These are phyloP conservation scores for Populus euphratica DNA, from an alignment of 345 rosid genomes.

Conservation along the genomic window DNA sequence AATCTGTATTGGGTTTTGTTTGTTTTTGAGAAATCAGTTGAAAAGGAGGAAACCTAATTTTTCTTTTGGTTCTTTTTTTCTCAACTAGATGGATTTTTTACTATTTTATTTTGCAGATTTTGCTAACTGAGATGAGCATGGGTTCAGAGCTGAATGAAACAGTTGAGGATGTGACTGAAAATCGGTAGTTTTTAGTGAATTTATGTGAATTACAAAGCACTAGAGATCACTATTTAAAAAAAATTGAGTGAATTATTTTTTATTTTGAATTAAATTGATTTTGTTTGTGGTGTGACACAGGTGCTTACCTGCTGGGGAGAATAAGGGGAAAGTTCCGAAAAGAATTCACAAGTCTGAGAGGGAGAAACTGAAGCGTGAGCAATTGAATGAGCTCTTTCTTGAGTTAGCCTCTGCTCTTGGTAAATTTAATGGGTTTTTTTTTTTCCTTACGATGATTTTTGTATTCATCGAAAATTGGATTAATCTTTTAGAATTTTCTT, in stretches of 20 bases:
- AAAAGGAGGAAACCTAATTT: not conserved
- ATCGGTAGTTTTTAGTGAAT: not conserved
- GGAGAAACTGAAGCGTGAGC: constrained; percentile 94
- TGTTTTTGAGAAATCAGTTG: not conserved
- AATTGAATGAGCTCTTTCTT: constrained; percentile 79
- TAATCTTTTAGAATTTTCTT: not conserved
- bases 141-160: not conserved
- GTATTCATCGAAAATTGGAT: not conserved
- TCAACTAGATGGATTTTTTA: not conserved
- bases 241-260: not conserved
- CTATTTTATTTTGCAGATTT: not conserved
- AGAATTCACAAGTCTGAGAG: constrained; percentile 80
- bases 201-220: not conserved
- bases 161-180: not conserved
- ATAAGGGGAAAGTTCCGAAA: constrained; percentile 60
- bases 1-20: not conserved
- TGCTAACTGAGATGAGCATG: not conserved
- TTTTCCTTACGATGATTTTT: not conserved
- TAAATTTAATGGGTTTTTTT: constrained; percentile 14
- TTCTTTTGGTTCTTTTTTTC: not conserved
- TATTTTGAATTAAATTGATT: not conserved
- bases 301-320: constrained; percentile 36
- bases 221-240: not conserved
- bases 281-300: constrained; percentile 30
- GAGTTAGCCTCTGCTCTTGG: constrained; percentile 76